Conservation (phyloP, 108 stramenopile genomes). For the Cafeteria roenbergensis region DNA sequence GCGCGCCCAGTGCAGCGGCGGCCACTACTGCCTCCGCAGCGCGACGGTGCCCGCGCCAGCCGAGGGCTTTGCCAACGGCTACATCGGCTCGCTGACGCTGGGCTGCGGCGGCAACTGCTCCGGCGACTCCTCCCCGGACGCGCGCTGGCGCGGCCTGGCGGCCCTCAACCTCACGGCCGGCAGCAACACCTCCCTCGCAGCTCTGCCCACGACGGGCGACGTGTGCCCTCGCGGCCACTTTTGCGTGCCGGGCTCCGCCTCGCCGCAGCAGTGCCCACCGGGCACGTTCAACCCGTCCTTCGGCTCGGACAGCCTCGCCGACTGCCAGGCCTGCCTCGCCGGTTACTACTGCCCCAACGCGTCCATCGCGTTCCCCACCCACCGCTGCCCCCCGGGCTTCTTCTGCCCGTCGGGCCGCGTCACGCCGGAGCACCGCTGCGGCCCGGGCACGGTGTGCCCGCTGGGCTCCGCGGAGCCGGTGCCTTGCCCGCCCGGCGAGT, state of each 20-base stretch:
- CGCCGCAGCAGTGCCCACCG: slow-evolving; percentile 23
- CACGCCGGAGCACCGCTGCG: slow-evolving; percentile 11
- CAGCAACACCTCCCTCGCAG: slow-evolving; percentile 29
- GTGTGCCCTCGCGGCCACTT: slow-evolving; percentile 30
- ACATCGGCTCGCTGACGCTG: not conserved
- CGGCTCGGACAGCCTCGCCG: slow-evolving; percentile 1
- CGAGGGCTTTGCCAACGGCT: not conserved
- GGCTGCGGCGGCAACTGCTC: not conserved
- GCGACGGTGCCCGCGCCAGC: slow-evolving; percentile 10
- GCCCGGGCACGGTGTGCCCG: slow-evolving; percentile 36
- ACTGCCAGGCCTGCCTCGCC: slow-evolving; percentile 37
- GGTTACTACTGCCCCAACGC: slow-evolving; percentile 29
- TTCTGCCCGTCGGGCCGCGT: slow-evolving; percentile 28
- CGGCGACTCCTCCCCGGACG: slow-evolving; percentile 9
- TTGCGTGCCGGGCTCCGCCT: slow-evolving; percentile 20
- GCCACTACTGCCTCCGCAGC: slow-evolving; percentile 32
- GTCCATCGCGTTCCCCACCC: slow-evolving; percentile 11
- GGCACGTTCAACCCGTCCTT: slow-evolving; percentile 26
- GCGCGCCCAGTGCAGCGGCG: slow-evolving; percentile 25
- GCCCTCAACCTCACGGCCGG: slow-evolving; percentile 20
- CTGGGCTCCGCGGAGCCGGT: slow-evolving; percentile 8
- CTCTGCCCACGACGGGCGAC: slow-evolving; percentile 5
- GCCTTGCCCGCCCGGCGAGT: slow-evolving; percentile 15
- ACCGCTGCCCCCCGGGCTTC: slow-evolving; percentile 21
- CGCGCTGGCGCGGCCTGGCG: slow-evolving; percentile 12